phyloP scores from a whole-genome alignment of 176 grass and related monocot genomes.

The Oryza meyeriana region DNA sequence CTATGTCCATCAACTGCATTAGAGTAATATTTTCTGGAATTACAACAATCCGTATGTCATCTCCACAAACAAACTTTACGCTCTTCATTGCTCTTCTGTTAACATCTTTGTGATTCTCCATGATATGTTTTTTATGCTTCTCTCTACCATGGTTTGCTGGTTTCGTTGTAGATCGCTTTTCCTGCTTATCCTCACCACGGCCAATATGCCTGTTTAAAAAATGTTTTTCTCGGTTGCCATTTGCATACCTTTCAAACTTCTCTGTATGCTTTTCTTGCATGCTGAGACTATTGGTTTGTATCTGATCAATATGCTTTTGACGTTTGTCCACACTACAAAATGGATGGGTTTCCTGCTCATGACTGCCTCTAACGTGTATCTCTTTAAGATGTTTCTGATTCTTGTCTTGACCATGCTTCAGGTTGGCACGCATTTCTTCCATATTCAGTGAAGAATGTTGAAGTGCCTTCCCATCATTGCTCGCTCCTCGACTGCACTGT shows the following conservation, averaged over 20 bases:
- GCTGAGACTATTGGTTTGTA: not conserved
- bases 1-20: slow-evolving; percentile 49
- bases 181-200: slow-evolving; percentile 4
- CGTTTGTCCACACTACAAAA: not conserved
- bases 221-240: slow-evolving; percentile 13
- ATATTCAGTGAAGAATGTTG: not conserved
- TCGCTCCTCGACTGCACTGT: not conserved
- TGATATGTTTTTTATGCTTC: slow-evolving; percentile 19
- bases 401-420: not conserved
- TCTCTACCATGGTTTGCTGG: slow-evolving; percentile 1
- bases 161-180: not conserved
- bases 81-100: slow-evolving; percentile 30
- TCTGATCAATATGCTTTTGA: slow-evolving; percentile 32
- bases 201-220: not conserved
- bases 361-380: slow-evolving; percentile 26
- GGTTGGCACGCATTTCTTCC: slow-evolving; percentile 10
- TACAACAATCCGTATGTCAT: slow-evolving; percentile 71
- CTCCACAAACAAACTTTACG: slow-evolving; percentile 63
- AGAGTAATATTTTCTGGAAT: slow-evolving; percentile 63
- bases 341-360: slow-evolving; percentile 8
- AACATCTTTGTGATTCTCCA: slow-evolving; percentile 31
- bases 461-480: not conserved
- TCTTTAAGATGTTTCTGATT: slow-evolving; percentile 21
- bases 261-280: slow-evolving; percentile 17
- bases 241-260: slow-evolving; percentile 15